Base-by-base conservation (phyloP, 306 rosid species). In the Nissolia schottii region DNA sequence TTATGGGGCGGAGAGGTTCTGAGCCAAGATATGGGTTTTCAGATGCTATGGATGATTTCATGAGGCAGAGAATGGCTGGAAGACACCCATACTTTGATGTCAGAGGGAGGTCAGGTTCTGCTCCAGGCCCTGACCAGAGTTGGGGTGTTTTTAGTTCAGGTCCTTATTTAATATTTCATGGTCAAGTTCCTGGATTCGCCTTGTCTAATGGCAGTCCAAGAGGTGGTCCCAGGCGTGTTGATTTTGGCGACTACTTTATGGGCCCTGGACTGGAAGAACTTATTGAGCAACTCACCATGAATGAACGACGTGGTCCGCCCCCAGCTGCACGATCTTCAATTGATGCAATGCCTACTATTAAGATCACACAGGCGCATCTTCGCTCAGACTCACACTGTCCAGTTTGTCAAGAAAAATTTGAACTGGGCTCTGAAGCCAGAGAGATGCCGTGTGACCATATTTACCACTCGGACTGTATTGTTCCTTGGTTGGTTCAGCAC, bases 391-490 rank as follows among this genome's bases (percentile, higher is more conserved):
- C 90, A 48, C 90, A 91, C 64, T 91, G 97, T 60, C 91, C 96
- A 0, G 96, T 89, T 43, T 91, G 96, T 59, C 67, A 89, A 74
- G 97, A 91, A 28, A 79, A 25, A 53, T 89, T 91, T 60, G 93
- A 89, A 81, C 58, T 91, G 10, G 97, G 87, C 31, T 71, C 85
- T 13, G 88, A 87, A 73, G 97, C 96, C 10, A 85, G 89, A 65
- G 81, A 75, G 79, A 87, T 91, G 97, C 97, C 97, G 2, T 91
- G 96, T 56, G 80, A 85, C 79, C 97, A 91, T 71, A 84, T 91
- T 3, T 91, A 91, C 85, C 97, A 91, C 82, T 70, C 90, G 32
- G 97, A 89, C 51, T 89, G 97, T 70, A 87, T 91, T 28, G 70
- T 89, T 56, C 93, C 97, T 70, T 91, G 97, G 97, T 74, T 89